Conservation (phyloP, 176 grass and related monocot species). For the Melocanna baccifera region DNA sequence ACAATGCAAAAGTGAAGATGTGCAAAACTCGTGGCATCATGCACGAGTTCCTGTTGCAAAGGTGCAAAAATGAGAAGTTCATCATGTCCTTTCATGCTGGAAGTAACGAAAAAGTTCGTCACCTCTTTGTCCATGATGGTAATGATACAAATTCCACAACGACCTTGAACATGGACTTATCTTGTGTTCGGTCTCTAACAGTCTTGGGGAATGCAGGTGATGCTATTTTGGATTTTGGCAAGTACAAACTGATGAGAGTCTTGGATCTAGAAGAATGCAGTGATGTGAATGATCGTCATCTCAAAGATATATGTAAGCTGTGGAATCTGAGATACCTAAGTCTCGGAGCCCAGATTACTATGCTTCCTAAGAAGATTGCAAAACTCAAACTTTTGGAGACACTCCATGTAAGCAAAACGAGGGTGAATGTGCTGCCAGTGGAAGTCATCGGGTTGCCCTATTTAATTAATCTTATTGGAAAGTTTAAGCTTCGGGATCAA, state of each 20-base stretch:
- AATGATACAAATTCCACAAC: not conserved
- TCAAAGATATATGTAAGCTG: not conserved
- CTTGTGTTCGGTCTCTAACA: not conserved
- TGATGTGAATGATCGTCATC: not conserved
- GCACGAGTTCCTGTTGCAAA: not conserved
- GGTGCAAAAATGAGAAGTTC: not conserved
- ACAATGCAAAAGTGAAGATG: not conserved
- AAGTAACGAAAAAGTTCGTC: not conserved
- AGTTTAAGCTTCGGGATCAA: too few relatives aligned
- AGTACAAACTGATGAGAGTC: conserved; percentile 1
- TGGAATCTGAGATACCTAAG: conserved; percentile 25
- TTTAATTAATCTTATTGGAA: too few relatives aligned
- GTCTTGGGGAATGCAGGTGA: not conserved
- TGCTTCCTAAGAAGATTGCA: conserved; percentile 9
- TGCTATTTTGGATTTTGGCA: too few relatives aligned
- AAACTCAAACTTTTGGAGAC: conserved; percentile 21
- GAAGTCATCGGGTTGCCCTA: too few relatives aligned
- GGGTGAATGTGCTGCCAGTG: not conserved
- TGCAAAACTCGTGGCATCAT: not conserved
- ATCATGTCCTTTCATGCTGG: not conserved
- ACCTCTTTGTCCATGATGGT: not conserved
- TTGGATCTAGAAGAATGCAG: conserved; percentile 8
- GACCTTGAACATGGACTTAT: not conserved
- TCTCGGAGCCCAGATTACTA: not conserved
- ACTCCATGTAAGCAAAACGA: not conserved